Evolutionary conservation across 139 green algal genomes (phyloP).

Genomic region (Asterochloris erici): DNA sequence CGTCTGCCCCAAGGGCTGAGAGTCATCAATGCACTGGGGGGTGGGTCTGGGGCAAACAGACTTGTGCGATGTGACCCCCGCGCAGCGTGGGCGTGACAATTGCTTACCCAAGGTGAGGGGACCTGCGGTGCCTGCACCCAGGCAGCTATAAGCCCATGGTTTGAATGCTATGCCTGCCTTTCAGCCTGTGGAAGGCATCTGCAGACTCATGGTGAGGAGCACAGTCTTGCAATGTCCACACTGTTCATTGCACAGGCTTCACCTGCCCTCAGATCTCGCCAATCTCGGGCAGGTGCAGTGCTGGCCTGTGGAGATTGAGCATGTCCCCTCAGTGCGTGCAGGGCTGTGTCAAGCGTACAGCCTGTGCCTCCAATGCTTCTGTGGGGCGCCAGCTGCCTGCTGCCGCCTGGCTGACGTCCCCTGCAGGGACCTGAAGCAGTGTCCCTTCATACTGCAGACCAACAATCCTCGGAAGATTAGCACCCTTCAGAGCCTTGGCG

Average conservation of each 20-base stretch:
- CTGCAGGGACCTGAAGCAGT: background rate
- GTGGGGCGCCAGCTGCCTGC: background rate
- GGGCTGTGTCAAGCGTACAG: background rate
- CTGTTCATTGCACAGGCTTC: no score
- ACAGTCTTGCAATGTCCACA: no score
- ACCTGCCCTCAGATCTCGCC: no score
- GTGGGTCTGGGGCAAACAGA: background rate
- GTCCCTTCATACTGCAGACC: constrained; percentile 54
- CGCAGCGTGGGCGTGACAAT: background rate
- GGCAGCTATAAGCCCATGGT: no score
- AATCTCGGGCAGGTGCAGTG: no score
- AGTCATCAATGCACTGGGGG: background rate
- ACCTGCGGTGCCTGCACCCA: background rate
- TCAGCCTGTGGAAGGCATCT: no score
- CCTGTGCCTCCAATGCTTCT: background rate
- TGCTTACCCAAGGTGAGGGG: background rate
- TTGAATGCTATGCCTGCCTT: no score
- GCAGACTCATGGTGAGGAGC: no score
- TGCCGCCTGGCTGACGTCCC: background rate
- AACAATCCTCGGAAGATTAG: constrained; percentile 94
- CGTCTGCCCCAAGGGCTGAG: background rate
- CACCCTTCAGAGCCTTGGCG: constrained; percentile 60
- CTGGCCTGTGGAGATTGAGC: background rate
- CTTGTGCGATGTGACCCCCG: background rate
- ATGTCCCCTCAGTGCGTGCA: background rate